Conservation (phyloP, 805 yeast genomes). For the Lipomyces starkeyi region DNA sequence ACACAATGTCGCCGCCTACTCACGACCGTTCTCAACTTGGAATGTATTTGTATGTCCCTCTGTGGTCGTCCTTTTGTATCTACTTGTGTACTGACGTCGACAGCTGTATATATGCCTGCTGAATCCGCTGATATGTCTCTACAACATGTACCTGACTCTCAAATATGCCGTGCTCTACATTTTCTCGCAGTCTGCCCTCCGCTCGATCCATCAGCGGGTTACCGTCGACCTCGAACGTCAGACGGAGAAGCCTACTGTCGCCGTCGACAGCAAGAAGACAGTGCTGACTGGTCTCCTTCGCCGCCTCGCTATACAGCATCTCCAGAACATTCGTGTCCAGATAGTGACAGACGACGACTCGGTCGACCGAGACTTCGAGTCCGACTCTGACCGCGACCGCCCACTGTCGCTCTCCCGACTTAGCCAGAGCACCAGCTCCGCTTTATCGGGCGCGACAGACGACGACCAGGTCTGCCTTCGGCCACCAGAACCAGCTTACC, state of each 20-base stretch:
- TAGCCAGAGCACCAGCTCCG: neutral
- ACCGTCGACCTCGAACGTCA: neutral
- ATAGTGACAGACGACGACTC: conserved; percentile 6
- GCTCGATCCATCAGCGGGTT: neutral
- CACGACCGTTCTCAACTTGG: conserved; percentile 14
- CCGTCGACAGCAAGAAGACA: neutral
- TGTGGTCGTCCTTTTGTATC: neutral
- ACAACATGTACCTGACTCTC: conserved; percentile 3
- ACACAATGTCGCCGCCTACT: conserved; percentile 3
- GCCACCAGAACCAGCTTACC: conserved; percentile 2
- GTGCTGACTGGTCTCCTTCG: conserved; percentile 12
- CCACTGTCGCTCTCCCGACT: neutral
- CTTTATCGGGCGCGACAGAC: conserved; percentile 3
- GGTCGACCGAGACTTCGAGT: neutral
- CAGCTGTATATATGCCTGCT: conserved; percentile 21
- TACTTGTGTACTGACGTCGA: neutral
- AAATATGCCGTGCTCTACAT: neutral
- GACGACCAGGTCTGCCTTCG: conserved; percentile 1
- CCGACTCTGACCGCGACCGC: neutral
- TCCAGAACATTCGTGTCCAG: conserved; percentile 17
- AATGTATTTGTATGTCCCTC: conserved; percentile 6
- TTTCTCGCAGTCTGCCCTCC: neutral
- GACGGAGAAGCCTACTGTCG: neutral
- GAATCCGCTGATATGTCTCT: conserved; percentile 18
- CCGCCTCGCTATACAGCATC: conserved; percentile 19